Conservation (phyloP, 208 protist species). For the Acanthamoeba healyi region DNA sequence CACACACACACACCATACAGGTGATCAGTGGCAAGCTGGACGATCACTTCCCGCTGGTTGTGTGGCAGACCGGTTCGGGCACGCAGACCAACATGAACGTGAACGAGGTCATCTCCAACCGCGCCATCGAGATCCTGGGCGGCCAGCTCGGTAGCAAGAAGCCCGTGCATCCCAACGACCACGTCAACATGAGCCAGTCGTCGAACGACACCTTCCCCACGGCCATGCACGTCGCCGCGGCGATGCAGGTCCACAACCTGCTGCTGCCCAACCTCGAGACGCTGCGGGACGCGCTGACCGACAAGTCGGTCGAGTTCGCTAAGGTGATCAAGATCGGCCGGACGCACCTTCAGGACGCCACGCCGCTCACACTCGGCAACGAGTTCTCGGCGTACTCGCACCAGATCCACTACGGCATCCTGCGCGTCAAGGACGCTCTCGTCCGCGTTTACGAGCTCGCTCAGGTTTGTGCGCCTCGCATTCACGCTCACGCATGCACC, state of each 20-base stretch:
- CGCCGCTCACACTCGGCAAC: conserved; percentile 93
- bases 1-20: not conserved
- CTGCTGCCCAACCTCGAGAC: conserved; percentile 87
- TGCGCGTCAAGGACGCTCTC: conserved; percentile 86
- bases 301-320: conserved; percentile 89
- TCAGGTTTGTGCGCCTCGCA: not conserved
- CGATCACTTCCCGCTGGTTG: conserved; percentile 89
- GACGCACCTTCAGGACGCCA: conserved; percentile 95
- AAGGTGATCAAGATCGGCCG: conserved; percentile 95
- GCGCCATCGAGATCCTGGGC: conserved; percentile 92
- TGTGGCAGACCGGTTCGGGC: conserved; percentile 94
- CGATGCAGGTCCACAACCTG: conserved; percentile 79
- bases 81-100: conserved; percentile 97
- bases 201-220: conserved; percentile 94
- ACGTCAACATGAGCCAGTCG: conserved; percentile 94
- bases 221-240: conserved; percentile 92
- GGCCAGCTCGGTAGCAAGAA: conserved; percentile 91
- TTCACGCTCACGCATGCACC: not conserved
- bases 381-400: conserved; percentile 91
- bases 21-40: conserved; percentile 86
- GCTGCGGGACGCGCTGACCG: conserved; percentile 82
- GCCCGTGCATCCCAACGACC: conserved; percentile 95
- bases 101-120: conserved; percentile 94
- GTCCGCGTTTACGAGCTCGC: conserved; percentile 90
- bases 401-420: conserved; percentile 89